A percentile compares a stretch with the other conserved stretches of the same genome.
Evolutionary conservation across 1,284 basidiomycete species (phyloP).

Genomic region (Malassezia obtusa): DNA sequence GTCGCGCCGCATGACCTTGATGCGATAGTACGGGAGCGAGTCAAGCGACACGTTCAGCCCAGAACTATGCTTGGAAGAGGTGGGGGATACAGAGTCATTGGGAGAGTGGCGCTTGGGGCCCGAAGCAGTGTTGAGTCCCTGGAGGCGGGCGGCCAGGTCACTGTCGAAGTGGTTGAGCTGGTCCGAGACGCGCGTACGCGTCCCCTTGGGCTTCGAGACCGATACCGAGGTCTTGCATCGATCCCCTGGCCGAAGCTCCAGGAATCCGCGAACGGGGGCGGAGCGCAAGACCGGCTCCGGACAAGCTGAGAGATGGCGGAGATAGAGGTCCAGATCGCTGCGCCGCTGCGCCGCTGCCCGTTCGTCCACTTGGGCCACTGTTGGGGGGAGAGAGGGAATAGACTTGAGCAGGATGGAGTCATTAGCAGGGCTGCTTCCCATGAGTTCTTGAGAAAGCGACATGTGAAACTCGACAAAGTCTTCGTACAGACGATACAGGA

Average conservation of each 20-base stretch:
- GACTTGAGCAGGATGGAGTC: constrained; percentile 74
- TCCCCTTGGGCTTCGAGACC: not conserved
- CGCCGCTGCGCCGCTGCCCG: constrained; percentile 70
- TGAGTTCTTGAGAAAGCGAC: constrained; percentile 54
- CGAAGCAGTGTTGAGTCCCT: constrained; percentile 1
- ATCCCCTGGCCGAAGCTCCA: constrained; percentile 79
- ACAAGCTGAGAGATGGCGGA: constrained; percentile 63
- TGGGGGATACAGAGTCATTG: not conserved
- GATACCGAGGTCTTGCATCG: constrained; percentile 23
- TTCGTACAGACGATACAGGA: constrained; percentile 88
- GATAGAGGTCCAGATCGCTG: constrained; percentile 77
- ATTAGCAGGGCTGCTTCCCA: constrained; percentile 76
- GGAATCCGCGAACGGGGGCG: constrained; percentile 69
- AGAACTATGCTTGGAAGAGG: not conserved
- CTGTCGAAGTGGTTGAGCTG: not conserved
- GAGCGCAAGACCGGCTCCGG: constrained; percentile 75
- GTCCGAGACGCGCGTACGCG: not conserved
- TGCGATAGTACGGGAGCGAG: constrained; percentile 56
- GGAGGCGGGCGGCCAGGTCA: constrained; percentile 1
- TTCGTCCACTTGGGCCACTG: constrained; percentile 55
- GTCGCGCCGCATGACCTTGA: constrained; percentile 88
- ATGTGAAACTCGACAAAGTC: constrained; percentile 99
- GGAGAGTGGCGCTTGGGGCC: not conserved
- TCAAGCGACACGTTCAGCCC: not conserved
- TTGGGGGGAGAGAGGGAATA: constrained; percentile 43